These are phyloP conservation scores for Backusella westeae DNA, from an alignment of 192 early-diverging fungal species.

Conservation along the genomic window DNA sequence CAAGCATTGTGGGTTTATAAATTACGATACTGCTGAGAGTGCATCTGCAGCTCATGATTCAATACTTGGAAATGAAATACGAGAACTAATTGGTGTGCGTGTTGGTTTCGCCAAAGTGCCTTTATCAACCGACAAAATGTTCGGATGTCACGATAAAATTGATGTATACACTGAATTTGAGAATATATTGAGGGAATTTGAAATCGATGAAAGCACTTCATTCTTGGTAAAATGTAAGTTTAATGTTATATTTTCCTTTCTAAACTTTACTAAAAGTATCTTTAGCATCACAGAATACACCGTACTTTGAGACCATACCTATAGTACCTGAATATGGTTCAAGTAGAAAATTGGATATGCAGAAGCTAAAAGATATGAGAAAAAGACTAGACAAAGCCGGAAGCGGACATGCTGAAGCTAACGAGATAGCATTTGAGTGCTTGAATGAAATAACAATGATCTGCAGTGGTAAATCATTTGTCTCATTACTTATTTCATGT, in stretches of 20 bases:
- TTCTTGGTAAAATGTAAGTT: not conserved
- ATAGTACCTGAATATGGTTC: not conserved
- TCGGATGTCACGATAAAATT: not conserved
- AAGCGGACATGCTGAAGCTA: conserved; percentile 62
- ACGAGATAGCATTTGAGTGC: conserved; percentile 73
- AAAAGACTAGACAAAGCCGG: conserved; percentile 67
- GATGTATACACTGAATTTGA: not conserved
- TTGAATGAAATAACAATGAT: conserved; percentile 85
- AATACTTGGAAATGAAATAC: conserved; percentile 83
- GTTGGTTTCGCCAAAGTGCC: conserved; percentile 93
- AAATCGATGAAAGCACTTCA: no score
- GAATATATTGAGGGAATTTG: not conserved
- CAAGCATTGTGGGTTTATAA: conserved; percentile 97
- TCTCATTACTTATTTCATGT: not conserved
- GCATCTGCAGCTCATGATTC: conserved; percentile 83
- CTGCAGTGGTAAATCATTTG: conserved; percentile 67
- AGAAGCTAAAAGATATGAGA: conserved; percentile 79
- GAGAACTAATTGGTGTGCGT: conserved; percentile 59
- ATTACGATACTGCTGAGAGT: conserved; percentile 85
- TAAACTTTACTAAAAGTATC: not conserved
- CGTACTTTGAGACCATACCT: conserved; percentile 37
- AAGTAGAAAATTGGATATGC: conserved; percentile 64
- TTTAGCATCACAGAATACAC: not conserved
- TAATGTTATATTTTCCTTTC: not conserved
- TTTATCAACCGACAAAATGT: conserved; percentile 6